These are phyloP conservation scores for Scortechinia acanthostroma DNA, from an alignment of 2,329 filamentous ascomycete species.

Conservation along the genomic window DNA sequence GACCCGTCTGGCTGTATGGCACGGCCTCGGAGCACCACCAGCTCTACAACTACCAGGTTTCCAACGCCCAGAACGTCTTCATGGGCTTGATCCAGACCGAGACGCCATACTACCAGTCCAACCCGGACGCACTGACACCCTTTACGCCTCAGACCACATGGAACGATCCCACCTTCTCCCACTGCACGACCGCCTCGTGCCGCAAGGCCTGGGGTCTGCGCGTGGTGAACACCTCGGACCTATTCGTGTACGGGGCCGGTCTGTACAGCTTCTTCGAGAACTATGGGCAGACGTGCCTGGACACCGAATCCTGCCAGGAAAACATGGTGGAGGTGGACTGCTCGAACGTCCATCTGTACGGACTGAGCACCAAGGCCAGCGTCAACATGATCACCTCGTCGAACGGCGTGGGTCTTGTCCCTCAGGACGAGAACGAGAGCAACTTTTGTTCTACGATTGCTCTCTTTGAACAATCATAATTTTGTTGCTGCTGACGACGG, in stretches of 20 bases:
- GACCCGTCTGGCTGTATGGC: constrained; percentile 27
- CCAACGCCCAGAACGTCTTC: constrained; percentile 35
- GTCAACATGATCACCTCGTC: constrained; percentile 6
- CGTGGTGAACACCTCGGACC: constrained; percentile 34
- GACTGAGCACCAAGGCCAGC: constrained; percentile 9
- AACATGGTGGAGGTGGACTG: constrained; percentile 9
- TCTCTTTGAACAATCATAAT: neutral
- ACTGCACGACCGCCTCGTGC: constrained; percentile 11
- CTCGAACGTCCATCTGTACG: constrained; percentile 9
- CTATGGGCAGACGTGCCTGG: constrained; percentile 40
- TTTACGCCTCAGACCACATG: constrained; percentile 12
- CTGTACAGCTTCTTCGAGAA: constrained; percentile 54
- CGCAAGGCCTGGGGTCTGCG: constrained; percentile 39
- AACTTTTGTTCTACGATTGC: neutral
- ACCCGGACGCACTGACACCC: constrained; percentile 29
- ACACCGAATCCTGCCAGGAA: constrained; percentile 35
- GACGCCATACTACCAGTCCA: constrained; percentile 35
- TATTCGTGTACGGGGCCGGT: constrained; percentile 42
- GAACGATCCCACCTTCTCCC: constrained; percentile 7
- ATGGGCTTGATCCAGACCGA: constrained; percentile 33
- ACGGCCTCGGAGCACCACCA: constrained; percentile 39
- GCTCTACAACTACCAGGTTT: constrained; percentile 42
- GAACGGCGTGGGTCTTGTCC: neutral
- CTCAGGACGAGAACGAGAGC: neutral
- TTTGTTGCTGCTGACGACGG: neutral